Base-by-base conservation (phyloP, 495 filamentous ascomycete species). In the Penicillium subrubescens region DNA sequence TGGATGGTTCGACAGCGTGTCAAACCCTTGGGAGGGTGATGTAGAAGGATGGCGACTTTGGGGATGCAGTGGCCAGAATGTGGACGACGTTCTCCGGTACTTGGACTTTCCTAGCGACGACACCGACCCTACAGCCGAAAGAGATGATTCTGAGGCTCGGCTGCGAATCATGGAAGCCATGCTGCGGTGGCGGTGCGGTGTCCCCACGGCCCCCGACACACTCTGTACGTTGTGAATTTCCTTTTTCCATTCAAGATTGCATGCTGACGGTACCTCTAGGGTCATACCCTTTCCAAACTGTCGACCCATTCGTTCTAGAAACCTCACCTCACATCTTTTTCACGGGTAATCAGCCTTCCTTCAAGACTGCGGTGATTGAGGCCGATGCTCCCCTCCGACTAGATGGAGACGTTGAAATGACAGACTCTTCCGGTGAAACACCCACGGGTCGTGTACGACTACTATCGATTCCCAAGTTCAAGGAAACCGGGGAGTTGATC, bases 131-230 rank as follows among this genome's bases (percentile, higher is more conserved):
- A 73, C 58, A 2, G 48, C 48, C 0, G 55, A 71, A 21, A 67
- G 63, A 6, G 75, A 77, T 43, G 86, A 88, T 41, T 85, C 86
- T 25, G 87, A 92, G 17, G 88, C 91, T 62, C 75, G 92, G 43
- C 64, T 98, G 39, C 89, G 88, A 34, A 89, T 97, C 83, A 93
- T 97, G 88, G 95, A 98, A 77, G 86, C 87, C 44, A 90, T 95
- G 84, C 84, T 97, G 64, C 85, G 92, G 64, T 99, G 96, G 96
- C 84, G 94, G 59, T 90, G 90, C 74, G 86, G 86, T 59, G 94
- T 94, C n/a, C 95, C 95, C 15, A 99, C 95, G 1, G 96, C 96
- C 5, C 95, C 95, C 1, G 95, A 99, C 77, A 99, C 95, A 3
- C 74, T 99, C 60, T 97, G 94, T 96, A 83, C 81, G 92, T 81